Evolutionary conservation across 2,329 filamentous ascomycete species (phyloP), one percentile per base, ranked within the genome.

Genomic region (Fusarium oxysporum): DNA sequence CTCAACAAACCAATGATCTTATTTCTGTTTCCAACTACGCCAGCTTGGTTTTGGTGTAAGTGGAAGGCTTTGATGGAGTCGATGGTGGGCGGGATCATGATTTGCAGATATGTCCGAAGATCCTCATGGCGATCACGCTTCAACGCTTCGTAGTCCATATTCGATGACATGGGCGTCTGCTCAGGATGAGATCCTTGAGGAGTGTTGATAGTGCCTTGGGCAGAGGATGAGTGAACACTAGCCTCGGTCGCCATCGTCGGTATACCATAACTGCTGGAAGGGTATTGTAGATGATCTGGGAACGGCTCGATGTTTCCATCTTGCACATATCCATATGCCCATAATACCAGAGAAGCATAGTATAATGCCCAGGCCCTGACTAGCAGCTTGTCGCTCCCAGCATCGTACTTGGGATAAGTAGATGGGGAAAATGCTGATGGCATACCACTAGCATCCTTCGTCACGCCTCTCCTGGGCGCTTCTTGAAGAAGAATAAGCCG

Each of bases 11-110:
- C 76, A 41, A 78, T 74, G 35, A 76, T 73, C 32, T 76, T 78
- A 19, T 78, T 78, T 8, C 76, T 67, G 41, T 78, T 78, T 10
- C 76, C 76, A 0, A 78, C 76, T 3, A 78, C 76, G 3, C 76
- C 76, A 4, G 72, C 76, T 45, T 78, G 76, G n/a, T 78, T 78
- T 30, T 78, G 76, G 17, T 78, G 76, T 19, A 78, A 47, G 28
- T 78, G 76, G 16, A 78, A 78, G 16, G 75, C 76, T 28, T 78
- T 78, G 53, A 75, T 78, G 6, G 76, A 78, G 43, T 77, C 76
- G 17, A 78, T 78, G 0, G 76, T 77, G 6, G 76, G 75, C 11
- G 76, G 76, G 3, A 78, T 77, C 76, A 78, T 78, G 44, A 78
- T 77, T 38, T 78, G 76, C 2, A 78, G 65, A 33, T 78, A 78